Evolutionary conservation across 441 rosid species (phyloP), one percentile per base, ranked within the genome.

Genomic region (Syzygium malaccense): DNA sequence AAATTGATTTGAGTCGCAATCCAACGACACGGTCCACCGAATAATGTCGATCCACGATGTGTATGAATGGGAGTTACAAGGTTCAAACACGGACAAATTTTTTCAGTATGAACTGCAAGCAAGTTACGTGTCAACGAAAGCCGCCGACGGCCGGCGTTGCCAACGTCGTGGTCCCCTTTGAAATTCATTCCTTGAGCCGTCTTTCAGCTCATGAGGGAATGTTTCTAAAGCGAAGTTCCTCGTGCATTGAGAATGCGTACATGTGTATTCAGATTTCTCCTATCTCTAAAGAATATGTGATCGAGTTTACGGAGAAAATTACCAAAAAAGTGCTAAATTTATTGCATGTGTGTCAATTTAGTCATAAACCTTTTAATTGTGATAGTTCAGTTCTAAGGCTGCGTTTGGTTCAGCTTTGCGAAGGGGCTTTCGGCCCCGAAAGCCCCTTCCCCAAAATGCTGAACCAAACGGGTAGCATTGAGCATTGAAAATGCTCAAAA

Each of bases 21-120:
- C 80, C 49, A 23, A 5, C 28, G 80, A 20, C 80, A 20, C 28
- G 14, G 17, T 75, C 83, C n/a, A 20, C 51, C 51, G 15, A 0
- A 23, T 23, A 14, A 41, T 20, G 51, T 75, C n/a, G 83, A 75
- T 25, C 83, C n/a, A 12, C 32, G 32, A 14, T 53, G 54, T 37
- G 49, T 7, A 2, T 3, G 17, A 4, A 5, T 14, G 26, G 2
- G 49, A 23, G 49, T 12, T 2, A 3, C 28, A 0, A 12, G 51
- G n/a, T 75, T 37, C 51, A 0, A 75, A 25, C 51, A 6, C n/a
- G 1, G 17, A 25, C 51, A 75, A 17, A 3, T 11, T 11, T 1
- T 37, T 71, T 71, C 80, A 25, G 49, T 30, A 7, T 20, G 80
- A 71, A 71, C 28, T 37, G 12, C 15, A 3, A 37, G 1, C 49